Conservation (phyloP, 192 early-diverging fungal species). For the Linnemannia elongata region DNA sequence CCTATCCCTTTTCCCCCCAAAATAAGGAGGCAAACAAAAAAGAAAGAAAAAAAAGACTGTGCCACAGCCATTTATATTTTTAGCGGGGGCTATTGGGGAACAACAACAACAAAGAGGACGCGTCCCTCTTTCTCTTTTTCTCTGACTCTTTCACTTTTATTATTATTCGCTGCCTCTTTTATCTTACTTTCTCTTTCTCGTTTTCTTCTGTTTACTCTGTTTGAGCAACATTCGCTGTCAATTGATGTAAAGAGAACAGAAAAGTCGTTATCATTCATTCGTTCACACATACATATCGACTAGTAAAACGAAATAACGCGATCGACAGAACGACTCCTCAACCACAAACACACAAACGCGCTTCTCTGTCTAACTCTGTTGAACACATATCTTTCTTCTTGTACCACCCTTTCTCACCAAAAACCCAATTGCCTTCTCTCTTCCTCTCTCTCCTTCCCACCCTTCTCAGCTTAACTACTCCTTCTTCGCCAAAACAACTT, state of each 20-base stretch:
- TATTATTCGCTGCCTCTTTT: too few relatives aligned
- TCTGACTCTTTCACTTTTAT: neutral
- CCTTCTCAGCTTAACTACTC: neutral
- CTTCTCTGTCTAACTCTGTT: too few relatives aligned
- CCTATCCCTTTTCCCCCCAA: neutral
- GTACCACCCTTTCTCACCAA: neutral
- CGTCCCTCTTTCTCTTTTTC: neutral
- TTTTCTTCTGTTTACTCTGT: too few relatives aligned
- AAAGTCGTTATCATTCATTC: too few relatives aligned
- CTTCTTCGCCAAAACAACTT: neutral
- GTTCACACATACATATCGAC: too few relatives aligned
- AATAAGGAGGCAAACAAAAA: neutral
- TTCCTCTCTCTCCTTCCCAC: neutral
- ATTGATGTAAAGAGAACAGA: too few relatives aligned
- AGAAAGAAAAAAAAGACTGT: neutral
- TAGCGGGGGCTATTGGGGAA: neutral
- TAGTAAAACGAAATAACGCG: too few relatives aligned
- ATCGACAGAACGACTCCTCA: too few relatives aligned
- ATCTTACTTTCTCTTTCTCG: too few relatives aligned
- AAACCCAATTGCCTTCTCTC: neutral
- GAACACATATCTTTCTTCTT: neutral
- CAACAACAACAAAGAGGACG: neutral
- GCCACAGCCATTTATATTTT: neutral
- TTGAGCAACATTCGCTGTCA: too few relatives aligned
- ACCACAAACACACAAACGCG: too few relatives aligned